Evolutionary conservation across 108 stramenopile genomes (phyloP), one percentile per base, ranked within the genome.

Genomic region (Nannochloropsis gaditana): DNA sequence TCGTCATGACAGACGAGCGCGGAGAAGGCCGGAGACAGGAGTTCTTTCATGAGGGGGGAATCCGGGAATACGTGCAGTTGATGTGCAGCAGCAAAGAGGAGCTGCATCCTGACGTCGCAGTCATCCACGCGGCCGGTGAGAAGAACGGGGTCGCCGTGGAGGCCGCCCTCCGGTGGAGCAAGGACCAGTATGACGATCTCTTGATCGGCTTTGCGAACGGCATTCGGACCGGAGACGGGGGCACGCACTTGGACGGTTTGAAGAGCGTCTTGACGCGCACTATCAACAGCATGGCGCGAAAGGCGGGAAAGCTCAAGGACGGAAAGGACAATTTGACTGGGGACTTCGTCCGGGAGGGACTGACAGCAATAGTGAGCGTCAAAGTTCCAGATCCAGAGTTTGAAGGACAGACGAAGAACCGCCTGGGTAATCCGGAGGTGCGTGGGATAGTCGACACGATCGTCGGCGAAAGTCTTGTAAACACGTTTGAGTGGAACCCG

Each of bases 401-500:
- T 85, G 97, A 97, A 91, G 97, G 96, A 11, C 96, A 97, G 84
- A 97, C 97, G 42, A 97, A 97, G 91, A 95, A 94, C 43, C 91
- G 97, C n/a, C 91, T 97, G 9, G 97, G 97, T 43, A 95, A 94
- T 85, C 96, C 96, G 17, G 97, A 96, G 86, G 97, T 96, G 8
- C 93, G 96, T 41, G 92, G 91, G 17, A 95, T 93, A 42, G 95
- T 97, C 17, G 96, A 96, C 84, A 82, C 93, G 15, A 89, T 96
- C 9, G 82, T 97, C 11, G 87, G 92, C 17, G 92, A 91, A 45
- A 93, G 94, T 86, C 89, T 97, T 81, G 90, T 88, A 10, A 93
- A 93, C 84, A 91, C 95, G 21, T 96, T 96, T 90, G 96, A 97
- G 84, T 95, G 93, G 85, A 91, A 94, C 83, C 95, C 95, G 9